Evolutionary conservation across 2,329 filamentous ascomycete genomes (phyloP), one percentile per base, ranked within the genome.

Genomic region (Trichoderma endophyticum): DNA sequence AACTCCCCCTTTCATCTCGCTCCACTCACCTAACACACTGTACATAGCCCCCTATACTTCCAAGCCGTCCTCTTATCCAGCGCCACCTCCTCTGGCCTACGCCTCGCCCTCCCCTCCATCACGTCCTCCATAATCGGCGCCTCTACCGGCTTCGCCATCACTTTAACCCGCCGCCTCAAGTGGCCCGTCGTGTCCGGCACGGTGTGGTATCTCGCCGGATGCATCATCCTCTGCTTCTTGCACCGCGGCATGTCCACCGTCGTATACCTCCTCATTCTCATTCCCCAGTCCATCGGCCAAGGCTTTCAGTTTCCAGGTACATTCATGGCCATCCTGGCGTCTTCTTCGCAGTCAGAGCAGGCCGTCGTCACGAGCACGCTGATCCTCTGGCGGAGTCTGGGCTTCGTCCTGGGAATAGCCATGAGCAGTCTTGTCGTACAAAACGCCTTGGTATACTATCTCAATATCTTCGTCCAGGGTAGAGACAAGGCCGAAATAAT

Each of bases 361-460:
- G 91, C 91, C 15, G 89, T 92, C 54, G 89, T 90, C 14, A 92
- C 91, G 1, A 89, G 87, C 68, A 93, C 92, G 0, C 82, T 95
- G 73, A 87, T 91, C 21, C 82, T 95, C 21, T 94, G 91, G 89
- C 87, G 92, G 70, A 89, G 88, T 72, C 81, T 95, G 6, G 93
- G 92, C 7, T 87, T 86, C 71, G 92, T 95, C 1, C 85, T 94
- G 77, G 93, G 92, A n/a, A 88, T 95, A 59, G 89, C 92, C 1
- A 83, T 87, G 67, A 92, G 89, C 75, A 92, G 90, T 78, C 85
- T 94, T 71, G 88, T 94, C 8, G 83, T 95, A 73, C 92, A 95
- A 81, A 94, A 94, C 76, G 86, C 88, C 1, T 82, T 95, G 66
- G 81, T 87, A 9, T 81, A 84, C 21, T 91, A 90, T 75, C 84